Base-by-base conservation (phyloP, 176 grass and related monocot genomes). In the Triticum urartu region DNA sequence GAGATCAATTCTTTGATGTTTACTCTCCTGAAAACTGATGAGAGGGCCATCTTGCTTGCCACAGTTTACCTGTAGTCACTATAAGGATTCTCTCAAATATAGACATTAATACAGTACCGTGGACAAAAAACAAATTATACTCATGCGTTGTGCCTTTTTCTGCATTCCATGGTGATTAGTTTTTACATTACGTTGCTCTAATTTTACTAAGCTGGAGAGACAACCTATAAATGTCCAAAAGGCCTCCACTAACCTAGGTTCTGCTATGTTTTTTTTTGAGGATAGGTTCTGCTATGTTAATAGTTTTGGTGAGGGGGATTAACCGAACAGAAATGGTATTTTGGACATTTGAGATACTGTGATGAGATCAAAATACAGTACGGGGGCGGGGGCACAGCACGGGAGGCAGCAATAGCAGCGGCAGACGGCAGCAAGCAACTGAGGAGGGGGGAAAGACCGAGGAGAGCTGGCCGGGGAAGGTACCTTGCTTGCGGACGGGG, bases 1-100 rank as follows among this genome's bases (percentile, higher is more conserved):
- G 91, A 90, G 59, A 93, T 52, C 36, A 94, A 67, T 63, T 95
- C 95, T 85, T 93, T 90, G 43, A 95, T 83, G 85, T 92, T 92
- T 56, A 92, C 83, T 90, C 86, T 88, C 71, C 93, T 87, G 67
- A 81, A 98, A 69, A 93, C 68, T 79, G 89, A 91, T 50, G 85
- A 90, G 11, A 93, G 4, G 22, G 84, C 79, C 89, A 91, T 88
- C 50, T 83, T 62, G 26, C 39, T 73, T 63, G 40, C 18, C 5
- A 3, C 77, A 85, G 20, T 25, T 74, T 54, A 84, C 72, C 79
- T 88, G 85, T 21, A 18, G 15, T 54, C 24, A 88, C 43, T 6
- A 39, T 62, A 50, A 75, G 18, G 9, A n/a, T 70, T 76, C 17
- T 56, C 64, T 87, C 64, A 78, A 2, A 32, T 39, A 72, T 34